Percentiles rank a stretch among this genome's conserved stretches.
Conservation (phyloP, 2,329 filamentous ascomycete species). For the Pseudogymnoascus sp. region DNA sequence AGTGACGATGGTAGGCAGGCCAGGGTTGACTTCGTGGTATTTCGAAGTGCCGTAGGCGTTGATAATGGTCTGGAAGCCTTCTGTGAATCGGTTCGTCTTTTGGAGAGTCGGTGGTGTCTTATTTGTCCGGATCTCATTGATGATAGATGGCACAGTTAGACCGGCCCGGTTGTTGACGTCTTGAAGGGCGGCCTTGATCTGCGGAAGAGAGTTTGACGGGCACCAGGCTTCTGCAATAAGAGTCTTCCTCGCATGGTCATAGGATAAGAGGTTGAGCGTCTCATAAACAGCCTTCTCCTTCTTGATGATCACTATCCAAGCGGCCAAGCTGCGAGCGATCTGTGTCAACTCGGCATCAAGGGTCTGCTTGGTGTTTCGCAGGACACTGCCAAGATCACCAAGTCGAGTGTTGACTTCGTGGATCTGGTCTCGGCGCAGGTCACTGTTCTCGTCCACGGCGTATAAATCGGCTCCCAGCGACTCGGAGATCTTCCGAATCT, state of each 20-base stretch:
- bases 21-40: constrained; percentile 94
- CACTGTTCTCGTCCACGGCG: constrained; percentile 94
- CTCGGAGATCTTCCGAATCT: constrained; percentile 98
- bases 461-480: constrained; percentile 93
- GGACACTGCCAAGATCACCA: constrained; percentile 81
- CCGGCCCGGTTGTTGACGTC: constrained; percentile 95
- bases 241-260: constrained; percentile 89
- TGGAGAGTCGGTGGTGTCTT: constrained; percentile 96
- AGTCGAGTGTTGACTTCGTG: constrained; percentile 94
- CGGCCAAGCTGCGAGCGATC: constrained; percentile 83
- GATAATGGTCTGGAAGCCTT: constrained; percentile 97
- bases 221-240: constrained; percentile 97
- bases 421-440: constrained; percentile 88
- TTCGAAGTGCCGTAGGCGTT: constrained; percentile 97
- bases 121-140: constrained; percentile 94
- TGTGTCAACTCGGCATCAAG: constrained; percentile 87
- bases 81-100: constrained; percentile 97
- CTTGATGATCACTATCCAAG: constrained; percentile 95
- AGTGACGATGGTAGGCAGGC: constrained; percentile 87
- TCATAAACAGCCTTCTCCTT: constrained; percentile 98
- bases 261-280: constrained; percentile 91
- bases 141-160: constrained; percentile 93
- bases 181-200: constrained; percentile 87
- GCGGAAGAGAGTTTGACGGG: constrained; percentile 77
- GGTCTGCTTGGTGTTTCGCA: constrained; percentile 90